Conservation (phyloP, 768 basidiomycete genomes). For the Kondoa malvinella region DNA sequence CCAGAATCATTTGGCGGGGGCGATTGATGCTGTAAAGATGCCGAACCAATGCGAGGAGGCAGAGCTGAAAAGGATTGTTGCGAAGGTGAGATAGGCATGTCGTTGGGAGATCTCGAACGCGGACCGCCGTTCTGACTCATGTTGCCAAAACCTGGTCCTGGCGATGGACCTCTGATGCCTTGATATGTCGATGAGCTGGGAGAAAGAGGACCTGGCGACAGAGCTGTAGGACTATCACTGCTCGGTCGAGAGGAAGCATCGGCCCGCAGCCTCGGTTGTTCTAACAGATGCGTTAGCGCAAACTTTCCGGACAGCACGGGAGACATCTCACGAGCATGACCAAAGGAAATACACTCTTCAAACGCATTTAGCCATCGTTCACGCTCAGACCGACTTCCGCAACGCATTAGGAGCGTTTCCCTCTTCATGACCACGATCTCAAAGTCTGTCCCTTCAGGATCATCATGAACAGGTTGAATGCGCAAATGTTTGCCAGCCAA, state of each 20-base stretch:
- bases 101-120: background rate
- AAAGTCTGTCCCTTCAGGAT: constrained; percentile 43
- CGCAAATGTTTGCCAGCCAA: constrained; percentile 81
- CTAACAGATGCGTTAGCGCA: constrained; percentile 10
- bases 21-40: background rate
- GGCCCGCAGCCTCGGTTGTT: constrained; percentile 11
- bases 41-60: background rate
- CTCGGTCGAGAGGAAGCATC: background rate
- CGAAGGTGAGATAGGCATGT: background rate
- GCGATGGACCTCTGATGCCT: background rate
- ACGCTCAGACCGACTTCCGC: constrained; percentile 43
- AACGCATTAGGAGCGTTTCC: constrained; percentile 56
- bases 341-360: constrained; percentile 68
- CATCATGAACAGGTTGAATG: constrained; percentile 39
- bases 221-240: background rate
- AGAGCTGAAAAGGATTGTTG: background rate
- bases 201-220: background rate
- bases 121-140: background rate
- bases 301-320: constrained; percentile 5
- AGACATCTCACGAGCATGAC: constrained; percentile 49
- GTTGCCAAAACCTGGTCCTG: too few species aligned
- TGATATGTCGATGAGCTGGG: background rate
- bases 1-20: background rate
- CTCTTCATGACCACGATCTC: constrained; percentile 72
- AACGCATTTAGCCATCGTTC: constrained; percentile 54